Evolutionary conservation across 148 eudicot species (phyloP).

Genomic region (Vaccinium macrocarpon): DNA sequence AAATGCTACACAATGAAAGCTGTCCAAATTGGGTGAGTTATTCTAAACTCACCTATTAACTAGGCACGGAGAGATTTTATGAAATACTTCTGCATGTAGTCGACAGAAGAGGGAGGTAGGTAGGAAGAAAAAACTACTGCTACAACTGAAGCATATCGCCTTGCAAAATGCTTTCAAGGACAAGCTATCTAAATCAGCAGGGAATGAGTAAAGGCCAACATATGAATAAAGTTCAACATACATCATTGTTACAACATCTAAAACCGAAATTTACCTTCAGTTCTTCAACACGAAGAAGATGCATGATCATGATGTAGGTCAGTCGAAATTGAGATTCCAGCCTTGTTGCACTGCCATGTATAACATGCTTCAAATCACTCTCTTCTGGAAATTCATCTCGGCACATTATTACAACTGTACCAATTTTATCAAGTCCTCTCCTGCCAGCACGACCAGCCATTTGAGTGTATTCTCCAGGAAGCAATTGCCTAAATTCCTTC

Average conservation of each 20-base stretch:
- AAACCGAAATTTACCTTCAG: conserved; percentile 57
- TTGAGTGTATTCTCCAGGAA: conserved; percentile 99
- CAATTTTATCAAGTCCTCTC: conserved; percentile 96
- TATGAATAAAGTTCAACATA: background rate
- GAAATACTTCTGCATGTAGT: background rate
- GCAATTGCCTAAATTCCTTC: conserved; percentile 86
- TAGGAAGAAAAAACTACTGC: background rate
- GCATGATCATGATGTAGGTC: conserved; percentile 95
- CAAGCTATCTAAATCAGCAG: background rate
- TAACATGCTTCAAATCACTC: conserved; percentile 64
- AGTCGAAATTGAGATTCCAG: conserved; percentile 98
- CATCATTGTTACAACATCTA: background rate
- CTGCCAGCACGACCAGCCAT: conserved; percentile 99
- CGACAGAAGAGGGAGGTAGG: background rate
- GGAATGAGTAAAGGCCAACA: background rate
- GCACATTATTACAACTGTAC: conserved; percentile 89
- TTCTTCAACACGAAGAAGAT: conserved; percentile 97
- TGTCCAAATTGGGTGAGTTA: background rate
- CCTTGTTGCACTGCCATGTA: conserved; percentile 87
- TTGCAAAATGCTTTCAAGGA: conserved; percentile 1
- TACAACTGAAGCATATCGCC: background rate
- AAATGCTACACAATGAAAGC: background rate
- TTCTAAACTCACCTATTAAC: background rate
- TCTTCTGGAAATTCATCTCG: conserved; percentile 93
- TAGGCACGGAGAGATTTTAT: background rate